phyloP scores from a whole-genome alignment of 2,329 filamentous ascomycete genomes.

The Trichoderma sp. region DNA sequence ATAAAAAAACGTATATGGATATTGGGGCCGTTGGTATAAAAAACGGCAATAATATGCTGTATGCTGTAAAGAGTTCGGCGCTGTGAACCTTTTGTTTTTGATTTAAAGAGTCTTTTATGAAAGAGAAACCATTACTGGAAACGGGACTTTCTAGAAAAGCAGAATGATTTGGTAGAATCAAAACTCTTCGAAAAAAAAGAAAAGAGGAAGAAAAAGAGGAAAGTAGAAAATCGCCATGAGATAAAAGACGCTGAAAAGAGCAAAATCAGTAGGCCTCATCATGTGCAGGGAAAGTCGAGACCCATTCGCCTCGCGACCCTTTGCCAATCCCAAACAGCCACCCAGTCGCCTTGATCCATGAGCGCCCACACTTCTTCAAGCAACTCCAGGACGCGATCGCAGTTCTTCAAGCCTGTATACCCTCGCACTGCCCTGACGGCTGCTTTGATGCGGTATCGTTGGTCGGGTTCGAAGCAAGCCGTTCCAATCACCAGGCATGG shows the following conservation, averaged over 20 bases:
- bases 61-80: neutral
- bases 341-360: conserved; percentile 58
- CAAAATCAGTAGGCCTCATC: conserved; percentile 17
- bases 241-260: neutral
- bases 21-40: neutral
- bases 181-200: neutral
- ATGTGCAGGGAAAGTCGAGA: conserved; percentile 56
- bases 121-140: conserved; percentile 1
- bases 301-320: conserved; percentile 51
- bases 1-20: conserved; percentile 2
- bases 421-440: conserved; percentile 52
- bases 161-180: neutral
- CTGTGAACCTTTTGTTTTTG: neutral
- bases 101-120: neutral
- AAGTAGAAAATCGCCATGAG: neutral
- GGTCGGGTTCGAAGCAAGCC: conserved; percentile 53
- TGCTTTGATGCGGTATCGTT: conserved; percentile 52
- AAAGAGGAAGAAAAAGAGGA: neutral
- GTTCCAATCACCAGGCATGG: conserved; percentile 61
- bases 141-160: neutral
- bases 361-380: conserved; percentile 59
- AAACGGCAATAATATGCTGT: neutral
- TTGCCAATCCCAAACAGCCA: conserved; percentile 64
- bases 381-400: conserved; percentile 52
- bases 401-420: conserved; percentile 61